Conservation (phyloP, 2,329 filamentous ascomycete genomes). For the Aspergillus puulaauensis region DNA sequence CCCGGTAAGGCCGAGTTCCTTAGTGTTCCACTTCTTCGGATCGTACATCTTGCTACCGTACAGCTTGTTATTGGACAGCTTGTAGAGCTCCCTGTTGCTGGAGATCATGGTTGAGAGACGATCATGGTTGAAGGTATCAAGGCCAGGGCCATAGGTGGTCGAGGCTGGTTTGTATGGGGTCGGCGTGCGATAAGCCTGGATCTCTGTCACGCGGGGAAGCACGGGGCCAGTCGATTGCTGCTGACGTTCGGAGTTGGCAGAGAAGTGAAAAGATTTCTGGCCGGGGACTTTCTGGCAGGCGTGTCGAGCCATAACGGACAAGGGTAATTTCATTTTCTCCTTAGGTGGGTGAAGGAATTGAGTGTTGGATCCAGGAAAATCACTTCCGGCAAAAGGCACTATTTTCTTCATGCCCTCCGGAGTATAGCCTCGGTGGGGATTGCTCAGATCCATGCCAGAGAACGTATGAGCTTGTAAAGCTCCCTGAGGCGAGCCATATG, state of each 20-base stretch:
- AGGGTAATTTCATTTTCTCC: background rate
- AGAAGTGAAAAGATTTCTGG: constrained; percentile 6
- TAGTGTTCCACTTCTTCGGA: background rate
- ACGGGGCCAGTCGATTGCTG: background rate
- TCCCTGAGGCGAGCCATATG: background rate
- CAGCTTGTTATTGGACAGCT: background rate
- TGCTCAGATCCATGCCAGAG: constrained; percentile 20
- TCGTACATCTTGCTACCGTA: background rate
- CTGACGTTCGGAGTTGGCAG: constrained; percentile 5
- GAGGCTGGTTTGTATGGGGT: background rate
- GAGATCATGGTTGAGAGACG: background rate
- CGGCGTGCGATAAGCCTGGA: background rate
- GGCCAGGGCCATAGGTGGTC: background rate
- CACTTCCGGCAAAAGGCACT: background rate
- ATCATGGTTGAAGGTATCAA: background rate
- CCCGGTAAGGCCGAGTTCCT: background rate
- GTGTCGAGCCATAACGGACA: background rate
- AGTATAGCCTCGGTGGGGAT: background rate
- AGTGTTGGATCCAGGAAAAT: background rate
- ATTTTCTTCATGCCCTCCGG: background rate
- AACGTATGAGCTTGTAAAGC: background rate
- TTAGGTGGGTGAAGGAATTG: background rate
- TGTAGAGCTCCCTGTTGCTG: background rate
- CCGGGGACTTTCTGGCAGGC: constrained; percentile 4
- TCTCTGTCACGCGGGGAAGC: background rate